Conservation (phyloP, 768 basidiomycete genomes). For the Collybia sordida region DNA sequence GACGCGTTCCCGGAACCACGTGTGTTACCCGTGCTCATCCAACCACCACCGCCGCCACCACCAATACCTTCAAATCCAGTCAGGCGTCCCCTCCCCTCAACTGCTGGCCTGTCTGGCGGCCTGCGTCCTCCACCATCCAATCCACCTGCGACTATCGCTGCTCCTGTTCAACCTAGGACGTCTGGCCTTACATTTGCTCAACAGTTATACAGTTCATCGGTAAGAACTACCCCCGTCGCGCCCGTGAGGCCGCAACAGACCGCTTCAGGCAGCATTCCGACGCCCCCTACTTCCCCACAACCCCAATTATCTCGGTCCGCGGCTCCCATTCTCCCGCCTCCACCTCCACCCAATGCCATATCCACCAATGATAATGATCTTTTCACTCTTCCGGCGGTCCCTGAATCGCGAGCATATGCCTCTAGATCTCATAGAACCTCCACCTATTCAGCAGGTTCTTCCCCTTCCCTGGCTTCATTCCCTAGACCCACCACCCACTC, state of each 20-base stretch:
- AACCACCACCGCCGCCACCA: too few relatives aligned
- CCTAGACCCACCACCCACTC: neutral
- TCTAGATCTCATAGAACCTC: too few relatives aligned
- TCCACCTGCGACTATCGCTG: neutral
- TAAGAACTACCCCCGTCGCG: slow-evolving; percentile 2
- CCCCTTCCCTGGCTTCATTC: neutral
- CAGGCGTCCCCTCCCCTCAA: too few relatives aligned
- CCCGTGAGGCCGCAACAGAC: too few relatives aligned
- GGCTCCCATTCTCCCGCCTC: slow-evolving; percentile 1
- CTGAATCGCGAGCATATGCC: too few relatives aligned
- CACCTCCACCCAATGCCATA: neutral
- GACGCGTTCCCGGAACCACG: slow-evolving; percentile 3
- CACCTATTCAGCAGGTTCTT: neutral
- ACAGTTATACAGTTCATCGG: slow-evolving; percentile 15
- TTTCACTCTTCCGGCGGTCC: neutral
- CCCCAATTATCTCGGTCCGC: neutral
- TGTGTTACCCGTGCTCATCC: too few relatives aligned
- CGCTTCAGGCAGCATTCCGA: neutral
- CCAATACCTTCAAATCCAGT: too few relatives aligned
- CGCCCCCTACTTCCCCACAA: slow-evolving; percentile 4
- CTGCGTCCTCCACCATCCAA: neutral
- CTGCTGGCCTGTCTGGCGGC: too few relatives aligned
- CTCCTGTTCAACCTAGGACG: slow-evolving; percentile 3
- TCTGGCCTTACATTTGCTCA: slow-evolving; percentile 13
- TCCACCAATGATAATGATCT: neutral